Evolutionary conservation across 2,329 filamentous ascomycete species (phyloP), one percentile per base, ranked within the genome.

Genomic region (Cytospora piceae): DNA sequence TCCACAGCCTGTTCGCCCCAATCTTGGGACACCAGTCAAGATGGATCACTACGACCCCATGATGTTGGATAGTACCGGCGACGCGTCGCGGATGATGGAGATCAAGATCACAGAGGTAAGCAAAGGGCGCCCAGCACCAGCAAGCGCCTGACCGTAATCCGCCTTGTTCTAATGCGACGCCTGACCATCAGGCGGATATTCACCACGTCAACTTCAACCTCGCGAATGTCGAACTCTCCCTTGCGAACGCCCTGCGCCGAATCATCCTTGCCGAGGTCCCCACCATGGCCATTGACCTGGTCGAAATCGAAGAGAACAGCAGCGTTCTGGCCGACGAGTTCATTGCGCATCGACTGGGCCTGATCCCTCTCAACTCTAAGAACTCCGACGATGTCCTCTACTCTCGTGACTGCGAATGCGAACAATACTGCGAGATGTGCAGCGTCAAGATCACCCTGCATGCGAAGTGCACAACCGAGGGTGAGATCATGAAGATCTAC

Each of bases 251-350:
- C 55, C 81, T 98, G 68, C 94, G 94, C 69, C 92, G 94, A 75
- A 85, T 93, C 66, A 94, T 98, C 81, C 89, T 97, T 70, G 92
- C 93, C 73, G 94, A 99, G 80, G 91, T 99, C 67, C 94, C 94
- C 14, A 97, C 93, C 29, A 89, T 98, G 72, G 94, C 95, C 69
- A 94, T 98, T 77, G 94, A 99, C 74, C 86, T 97, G 17, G 94
- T 98, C 69, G 93, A 98, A 77, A 89, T 99, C 70, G 90, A 96
- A 74, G 86, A 85, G 73, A 99, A 99, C 82, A 96, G 91, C 65
- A 96, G 94, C n/a, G 94, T 97, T 5, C 87, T 98, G 17, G 92
- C 94, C 68, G 94, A 99, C 78, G 94, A 99, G 79, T 97, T 98
- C 78, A 89, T 99, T 71, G 90, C 92, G 58, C 94, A 98, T 78